Percentiles rank a stretch among this genome's conserved stretches.
These are phyloP conservation scores for Komagataella mondaviorum DNA, from an alignment of 805 yeast genomes.

Conservation along the genomic window DNA sequence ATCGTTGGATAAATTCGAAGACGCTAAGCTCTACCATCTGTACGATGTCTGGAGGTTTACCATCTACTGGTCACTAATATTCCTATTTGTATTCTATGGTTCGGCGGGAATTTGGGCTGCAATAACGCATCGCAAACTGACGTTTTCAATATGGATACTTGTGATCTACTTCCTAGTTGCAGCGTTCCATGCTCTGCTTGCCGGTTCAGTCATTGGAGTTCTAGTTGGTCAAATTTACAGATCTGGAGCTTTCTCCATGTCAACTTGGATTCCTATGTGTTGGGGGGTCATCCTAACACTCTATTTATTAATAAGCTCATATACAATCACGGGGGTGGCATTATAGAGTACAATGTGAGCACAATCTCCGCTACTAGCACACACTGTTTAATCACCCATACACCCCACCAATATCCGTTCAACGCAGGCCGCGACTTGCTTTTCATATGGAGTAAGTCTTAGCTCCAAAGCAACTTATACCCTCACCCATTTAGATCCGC, in stretches of 20 bases:
- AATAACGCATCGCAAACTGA: slow-evolving; percentile 27
- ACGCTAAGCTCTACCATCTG: slow-evolving; percentile 51
- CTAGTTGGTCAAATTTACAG: slow-evolving; percentile 62
- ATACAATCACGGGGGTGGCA: slow-evolving; percentile 38
- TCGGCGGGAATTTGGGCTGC: slow-evolving; percentile 55
- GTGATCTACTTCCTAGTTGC: slow-evolving; percentile 39
- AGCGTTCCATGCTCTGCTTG: slow-evolving; percentile 46
- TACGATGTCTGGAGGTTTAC: slow-evolving; percentile 77
- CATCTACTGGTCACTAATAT: slow-evolving; percentile 64
- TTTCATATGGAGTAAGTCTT: not conserved
- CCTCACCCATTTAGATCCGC: not conserved
- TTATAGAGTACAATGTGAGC: slow-evolving; percentile 11
- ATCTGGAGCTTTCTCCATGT: slow-evolving; percentile 76
- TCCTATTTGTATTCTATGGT: slow-evolving; percentile 48
- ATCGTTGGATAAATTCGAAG: slow-evolving; percentile 9
- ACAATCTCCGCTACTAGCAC: not conserved
- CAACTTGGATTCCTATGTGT: slow-evolving; percentile 89
- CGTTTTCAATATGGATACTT: slow-evolving; percentile 26
- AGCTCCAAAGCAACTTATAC: not conserved
- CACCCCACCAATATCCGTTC: not conserved
- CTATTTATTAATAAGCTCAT: slow-evolving; percentile 53
- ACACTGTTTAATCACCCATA: not conserved
- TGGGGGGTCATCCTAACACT: slow-evolving; percentile 62
- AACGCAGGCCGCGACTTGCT: not conserved
- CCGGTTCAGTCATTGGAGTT: slow-evolving; percentile 72